These are phyloP conservation scores for Larix kaempferi DNA, from an alignment of 75 land plant genomes.

Conservation along the genomic window DNA sequence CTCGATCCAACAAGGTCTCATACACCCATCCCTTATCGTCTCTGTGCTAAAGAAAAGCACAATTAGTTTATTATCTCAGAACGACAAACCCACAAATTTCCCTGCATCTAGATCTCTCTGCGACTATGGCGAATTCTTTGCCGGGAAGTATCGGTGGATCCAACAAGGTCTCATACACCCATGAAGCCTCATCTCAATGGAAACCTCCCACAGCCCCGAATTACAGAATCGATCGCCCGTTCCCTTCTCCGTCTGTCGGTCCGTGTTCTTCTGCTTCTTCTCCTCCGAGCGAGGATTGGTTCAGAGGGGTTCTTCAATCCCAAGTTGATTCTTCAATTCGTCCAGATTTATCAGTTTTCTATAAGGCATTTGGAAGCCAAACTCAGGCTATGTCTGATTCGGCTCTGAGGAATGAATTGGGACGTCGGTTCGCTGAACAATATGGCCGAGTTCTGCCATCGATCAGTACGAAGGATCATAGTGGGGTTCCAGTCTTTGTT, in stretches of 20 bases:
- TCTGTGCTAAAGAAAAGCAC: too few species aligned
- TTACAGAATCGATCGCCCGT: conserved; percentile 5
- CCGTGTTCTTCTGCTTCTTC: conserved; percentile 20
- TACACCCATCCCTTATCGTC: too few species aligned
- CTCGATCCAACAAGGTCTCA: too few species aligned
- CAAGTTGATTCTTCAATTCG: conserved; percentile 5
- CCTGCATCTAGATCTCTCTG: too few species aligned
- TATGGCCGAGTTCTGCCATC: neutral
- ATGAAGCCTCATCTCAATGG: conserved; percentile 18
- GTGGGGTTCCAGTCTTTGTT: conserved; percentile 82
- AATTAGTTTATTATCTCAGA: too few species aligned
- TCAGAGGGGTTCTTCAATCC: neutral
- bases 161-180: neutral
- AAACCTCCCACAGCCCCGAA: conserved; percentile 14
- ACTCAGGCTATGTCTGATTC: neutral
- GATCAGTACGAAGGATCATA: conserved; percentile 5
- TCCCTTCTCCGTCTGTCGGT: conserved; percentile 42
- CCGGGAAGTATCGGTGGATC: conserved; percentile 6
- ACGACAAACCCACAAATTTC: too few species aligned
- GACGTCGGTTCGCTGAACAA: too few species aligned
- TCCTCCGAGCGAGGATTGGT: conserved; percentile 18
- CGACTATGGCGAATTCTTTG: too few species aligned
- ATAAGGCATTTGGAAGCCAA: conserved; percentile 29
- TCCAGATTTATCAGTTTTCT: conserved; percentile 53
- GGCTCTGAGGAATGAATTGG: too few species aligned